Evolutionary conservation across 2,329 filamentous ascomycete species (phyloP).

Genomic region (Fusarium sulawesiense): DNA sequence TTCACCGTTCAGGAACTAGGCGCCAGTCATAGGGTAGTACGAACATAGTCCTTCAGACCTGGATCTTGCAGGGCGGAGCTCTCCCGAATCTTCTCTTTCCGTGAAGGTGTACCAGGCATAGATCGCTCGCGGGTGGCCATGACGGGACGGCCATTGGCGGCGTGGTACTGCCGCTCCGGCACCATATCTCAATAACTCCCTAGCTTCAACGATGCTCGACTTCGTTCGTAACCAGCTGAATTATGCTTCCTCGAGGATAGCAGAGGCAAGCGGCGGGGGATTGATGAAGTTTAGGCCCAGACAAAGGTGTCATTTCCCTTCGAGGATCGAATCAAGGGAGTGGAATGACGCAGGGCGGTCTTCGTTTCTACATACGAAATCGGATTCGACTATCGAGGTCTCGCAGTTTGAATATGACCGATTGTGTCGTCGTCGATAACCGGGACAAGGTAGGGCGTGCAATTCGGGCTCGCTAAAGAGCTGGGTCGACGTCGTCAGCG

Average conservation of each 20-base stretch:
- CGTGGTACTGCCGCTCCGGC: constrained; percentile 51
- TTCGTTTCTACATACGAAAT: constrained; percentile 43
- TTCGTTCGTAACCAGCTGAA: constrained; percentile 13
- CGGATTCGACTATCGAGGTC: constrained; percentile 17
- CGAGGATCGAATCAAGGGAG: constrained; percentile 37
- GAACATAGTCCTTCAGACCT: constrained; percentile 82
- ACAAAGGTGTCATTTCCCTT: constrained; percentile 46
- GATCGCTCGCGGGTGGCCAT: constrained; percentile 59
- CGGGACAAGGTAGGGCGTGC: neutral
- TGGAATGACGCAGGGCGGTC: constrained; percentile 16
- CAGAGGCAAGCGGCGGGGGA: constrained; percentile 25
- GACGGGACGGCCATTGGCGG: constrained; percentile 56
- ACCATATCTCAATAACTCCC: constrained; percentile 45
- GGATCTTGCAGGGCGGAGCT: constrained; percentile 77
- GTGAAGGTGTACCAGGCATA: constrained; percentile 68
- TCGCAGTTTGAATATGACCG: neutral
- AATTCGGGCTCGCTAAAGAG: constrained; percentile 19
- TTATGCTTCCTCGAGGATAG: constrained; percentile 26
- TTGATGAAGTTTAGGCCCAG: constrained; percentile 32
- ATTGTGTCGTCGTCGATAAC: constrained; percentile 10
- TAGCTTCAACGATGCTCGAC: constrained; percentile 22
- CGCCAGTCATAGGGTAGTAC: constrained; percentile 51
- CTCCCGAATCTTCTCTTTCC: constrained; percentile 72
- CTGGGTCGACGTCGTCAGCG: constrained; percentile 33
- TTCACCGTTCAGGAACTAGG: neutral